Percentiles rank a stretch among this genome's conserved stretches.
These are phyloP conservation scores for Penicillium sp. DNA, from an alignment of 2,329 filamentous ascomycete genomes.

Conservation along the genomic window DNA sequence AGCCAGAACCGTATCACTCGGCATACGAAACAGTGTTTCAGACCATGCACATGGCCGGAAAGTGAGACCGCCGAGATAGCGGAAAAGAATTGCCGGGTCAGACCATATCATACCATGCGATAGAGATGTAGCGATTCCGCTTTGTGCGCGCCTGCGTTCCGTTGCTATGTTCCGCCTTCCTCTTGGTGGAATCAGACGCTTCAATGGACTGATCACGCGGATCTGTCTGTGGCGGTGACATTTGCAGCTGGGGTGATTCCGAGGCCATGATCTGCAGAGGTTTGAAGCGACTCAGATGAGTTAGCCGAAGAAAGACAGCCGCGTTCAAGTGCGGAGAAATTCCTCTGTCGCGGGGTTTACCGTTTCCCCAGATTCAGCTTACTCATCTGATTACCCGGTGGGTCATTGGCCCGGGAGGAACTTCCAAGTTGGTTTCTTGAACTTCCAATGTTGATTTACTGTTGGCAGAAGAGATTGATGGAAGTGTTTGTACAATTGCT, in stretches of 20 bases:
- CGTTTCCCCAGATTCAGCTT: constrained; percentile 34
- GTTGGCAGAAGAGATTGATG: no score
- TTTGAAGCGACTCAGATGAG: constrained; percentile 5
- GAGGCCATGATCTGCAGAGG: constrained; percentile 30
- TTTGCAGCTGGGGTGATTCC: constrained; percentile 35
- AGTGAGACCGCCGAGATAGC: not conserved
- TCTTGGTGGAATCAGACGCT: constrained; percentile 36
- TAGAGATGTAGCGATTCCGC: constrained; percentile 66
- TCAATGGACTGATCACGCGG: constrained; percentile 26
- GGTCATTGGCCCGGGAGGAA: constrained; percentile 11
- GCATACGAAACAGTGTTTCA: not conserved
- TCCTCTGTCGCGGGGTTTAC: constrained; percentile 36
- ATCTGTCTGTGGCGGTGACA: constrained; percentile 23
- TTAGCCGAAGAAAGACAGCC: constrained; percentile 13
- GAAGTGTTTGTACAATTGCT: not conserved
- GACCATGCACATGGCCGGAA: not conserved
- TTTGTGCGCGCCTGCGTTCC: constrained; percentile 57
- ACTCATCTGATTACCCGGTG: constrained; percentile 18
- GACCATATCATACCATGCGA: constrained; percentile 56
- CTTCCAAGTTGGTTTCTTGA: no score
- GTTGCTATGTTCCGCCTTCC: constrained; percentile 45
- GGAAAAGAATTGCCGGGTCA: constrained; percentile 15
- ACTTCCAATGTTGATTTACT: no score
- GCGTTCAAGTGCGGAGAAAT: constrained; percentile 36
- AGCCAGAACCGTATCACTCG: constrained; percentile 8